Evolutionary conservation across 2,329 filamentous ascomycete species (phyloP).

Genomic region (Phaeomoniella chlamydospora): DNA sequence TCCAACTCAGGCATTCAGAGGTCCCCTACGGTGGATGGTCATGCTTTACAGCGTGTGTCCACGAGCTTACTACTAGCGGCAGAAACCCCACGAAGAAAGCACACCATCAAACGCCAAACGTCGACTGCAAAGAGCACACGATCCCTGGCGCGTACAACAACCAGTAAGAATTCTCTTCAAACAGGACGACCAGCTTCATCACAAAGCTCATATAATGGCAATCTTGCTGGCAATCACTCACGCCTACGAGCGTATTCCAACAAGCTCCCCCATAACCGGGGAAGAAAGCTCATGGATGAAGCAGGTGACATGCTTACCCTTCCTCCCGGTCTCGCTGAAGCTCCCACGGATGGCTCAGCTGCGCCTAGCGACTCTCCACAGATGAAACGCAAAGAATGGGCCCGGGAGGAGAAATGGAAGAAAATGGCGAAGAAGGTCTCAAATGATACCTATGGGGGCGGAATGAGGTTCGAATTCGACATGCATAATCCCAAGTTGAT

Average conservation of each 20-base stretch:
- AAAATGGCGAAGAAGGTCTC: conserved; percentile 45
- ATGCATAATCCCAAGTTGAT: conserved; percentile 69
- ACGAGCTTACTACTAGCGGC: conserved; percentile 43
- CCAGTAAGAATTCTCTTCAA: conserved; percentile 22
- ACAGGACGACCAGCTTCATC: conserved; percentile 24
- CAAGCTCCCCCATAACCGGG: conserved; percentile 36
- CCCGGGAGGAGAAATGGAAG: conserved; percentile 51
- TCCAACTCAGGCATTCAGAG: conserved; percentile 4
- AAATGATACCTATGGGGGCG: conserved; percentile 35
- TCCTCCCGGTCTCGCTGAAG: conserved; percentile 34
- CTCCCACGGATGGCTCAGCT: conserved; percentile 30
- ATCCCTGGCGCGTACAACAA: conserved; percentile 21
- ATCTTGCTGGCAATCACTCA: conserved; percentile 23
- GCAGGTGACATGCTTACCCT: conserved; percentile 52
- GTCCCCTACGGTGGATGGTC: conserved; percentile 17
- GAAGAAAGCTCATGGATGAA: conserved; percentile 41
- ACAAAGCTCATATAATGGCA: conserved; percentile 28
- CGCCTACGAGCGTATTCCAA: conserved; percentile 38
- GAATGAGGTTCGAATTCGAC: conserved; percentile 67
- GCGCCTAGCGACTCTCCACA: conserved; percentile 27
- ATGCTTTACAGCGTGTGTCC: conserved; percentile 41
- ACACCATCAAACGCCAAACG: conserved; percentile 33
- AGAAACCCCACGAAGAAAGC: conserved; percentile 38
- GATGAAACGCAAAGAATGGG: conserved; percentile 39
- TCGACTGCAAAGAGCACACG: conserved; percentile 30